These are phyloP conservation scores for Cladosporium phlei DNA, from an alignment of 2,329 filamentous ascomycete genomes.

Conservation along the genomic window DNA sequence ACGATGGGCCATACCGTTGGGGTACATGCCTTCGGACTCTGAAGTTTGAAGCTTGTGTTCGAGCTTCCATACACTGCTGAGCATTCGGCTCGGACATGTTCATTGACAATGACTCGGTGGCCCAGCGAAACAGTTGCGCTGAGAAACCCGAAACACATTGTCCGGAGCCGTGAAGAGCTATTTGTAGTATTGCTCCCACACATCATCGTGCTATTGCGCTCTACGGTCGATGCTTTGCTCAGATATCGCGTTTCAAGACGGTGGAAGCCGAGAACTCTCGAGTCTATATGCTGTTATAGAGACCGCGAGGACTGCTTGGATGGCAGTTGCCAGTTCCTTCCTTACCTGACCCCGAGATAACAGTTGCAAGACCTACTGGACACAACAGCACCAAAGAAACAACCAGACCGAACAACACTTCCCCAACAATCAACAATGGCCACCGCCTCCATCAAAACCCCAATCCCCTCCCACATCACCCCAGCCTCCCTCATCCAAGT, in stretches of 20 bases:
- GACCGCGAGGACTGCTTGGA: too few species aligned
- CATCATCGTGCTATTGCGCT: neutral
- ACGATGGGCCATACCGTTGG: too few species aligned
- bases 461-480: conserved; percentile 28
- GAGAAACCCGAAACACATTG: conserved; percentile 4
- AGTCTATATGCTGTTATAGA: too few species aligned
- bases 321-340: neutral
- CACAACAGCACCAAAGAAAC: neutral
- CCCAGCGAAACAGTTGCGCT: neutral
- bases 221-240: neutral
- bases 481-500: conserved; percentile 29
- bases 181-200: neutral
- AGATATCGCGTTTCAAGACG: too few species aligned
- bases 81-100: neutral
- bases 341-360: neutral
- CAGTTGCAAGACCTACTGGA: neutral
- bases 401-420: too few species aligned
- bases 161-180: neutral
- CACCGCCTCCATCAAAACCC: conserved; percentile 35
- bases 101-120: neutral
- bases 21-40: conserved; percentile 2
- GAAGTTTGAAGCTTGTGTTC: neutral
- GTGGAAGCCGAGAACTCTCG: too few species aligned
- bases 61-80: too few species aligned
- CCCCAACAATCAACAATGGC: conserved; percentile 17